phyloP scores from a whole-genome alignment of 306 rosid species.

The Castanea crenata region DNA sequence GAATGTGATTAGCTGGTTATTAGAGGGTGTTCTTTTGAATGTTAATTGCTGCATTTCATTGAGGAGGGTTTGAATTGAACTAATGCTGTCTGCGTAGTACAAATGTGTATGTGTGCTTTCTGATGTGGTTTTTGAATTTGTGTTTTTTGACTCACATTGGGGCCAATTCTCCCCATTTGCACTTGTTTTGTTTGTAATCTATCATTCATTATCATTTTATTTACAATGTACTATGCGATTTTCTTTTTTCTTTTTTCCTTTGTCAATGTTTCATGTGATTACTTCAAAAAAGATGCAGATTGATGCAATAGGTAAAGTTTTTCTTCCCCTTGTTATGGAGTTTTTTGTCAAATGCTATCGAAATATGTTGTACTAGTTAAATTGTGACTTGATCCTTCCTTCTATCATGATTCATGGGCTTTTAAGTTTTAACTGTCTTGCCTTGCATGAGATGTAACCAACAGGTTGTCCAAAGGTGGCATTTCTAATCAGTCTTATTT shows the following conservation, averaged over 20 bases:
- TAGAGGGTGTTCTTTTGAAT: constrained; percentile 1
- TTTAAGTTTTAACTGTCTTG: background rate
- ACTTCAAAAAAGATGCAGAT: background rate
- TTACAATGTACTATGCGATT: background rate
- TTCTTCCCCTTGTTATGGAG: background rate
- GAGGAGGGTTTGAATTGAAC: constrained; percentile 12
- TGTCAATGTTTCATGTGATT: background rate
- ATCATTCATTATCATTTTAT: background rate
- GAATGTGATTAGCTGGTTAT: background rate
- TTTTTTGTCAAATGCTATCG: background rate
- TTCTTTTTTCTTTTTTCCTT: background rate
- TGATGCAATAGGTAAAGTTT: background rate
- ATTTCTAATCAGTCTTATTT: background rate
- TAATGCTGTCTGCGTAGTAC: background rate
- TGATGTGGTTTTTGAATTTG: background rate
- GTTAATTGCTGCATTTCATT: constrained; percentile 4
- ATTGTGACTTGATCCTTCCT: background rate
- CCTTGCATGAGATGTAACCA: background rate
- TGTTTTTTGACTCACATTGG: background rate
- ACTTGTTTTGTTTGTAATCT: background rate
- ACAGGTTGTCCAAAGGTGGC: background rate
- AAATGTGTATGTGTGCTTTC: background rate
- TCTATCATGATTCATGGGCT: background rate
- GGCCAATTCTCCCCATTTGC: background rate
- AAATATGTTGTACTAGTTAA: background rate